Evolutionary conservation across 768 basidiomycete species (phyloP), one percentile per base, ranked within the genome.

Genomic region (Candolleomyces aberdarensis): DNA sequence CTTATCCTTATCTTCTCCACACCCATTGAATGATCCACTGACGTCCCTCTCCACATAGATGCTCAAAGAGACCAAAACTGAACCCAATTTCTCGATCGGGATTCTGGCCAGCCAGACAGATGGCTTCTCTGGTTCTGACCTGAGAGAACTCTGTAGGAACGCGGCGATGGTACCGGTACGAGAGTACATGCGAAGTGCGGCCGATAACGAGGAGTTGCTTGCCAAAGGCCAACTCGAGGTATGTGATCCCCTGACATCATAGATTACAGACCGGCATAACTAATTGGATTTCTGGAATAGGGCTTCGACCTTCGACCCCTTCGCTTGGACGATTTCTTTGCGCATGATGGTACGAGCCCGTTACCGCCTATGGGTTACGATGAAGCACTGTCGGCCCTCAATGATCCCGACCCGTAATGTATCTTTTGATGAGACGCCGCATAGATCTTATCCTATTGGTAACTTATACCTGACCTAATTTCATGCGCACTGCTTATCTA

Each of bases 111-210:
- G 79, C 17, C 78, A 81, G 36, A 85, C 94, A 0, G 84, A 85
- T 20, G 91, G 92, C 1, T 76, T 86, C 26, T 96, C 94, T 1
- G 96, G 96, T 4, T 94, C 94, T 2, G 96, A 98, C 72, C 75
- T 98, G 57, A 85, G 88, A 66, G 96, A 99, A 75, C 78, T 96
- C 14, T 98, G 96, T 72, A 82, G 96, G 57, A 94, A 87, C 65
- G 96, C 96, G 1, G 95, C 93, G 0, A 96, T 98, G 94, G 83
- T 87, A 0, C 93, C 94, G 5, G 89, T 96, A 20, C 84, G 92
- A 29, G 94, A 96, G 69, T 89, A 86, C 65, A 86, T 95, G 80
- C 80, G 86, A 40, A 75, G 70, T 29, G 75, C 80, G 15, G 74
- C 76, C 56, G 72, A 73, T 36, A 75, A 79, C 36, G 76, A 74